Base-by-base conservation (phyloP, 2,329 filamentous ascomycete species). In the Whalleya microplaca region DNA sequence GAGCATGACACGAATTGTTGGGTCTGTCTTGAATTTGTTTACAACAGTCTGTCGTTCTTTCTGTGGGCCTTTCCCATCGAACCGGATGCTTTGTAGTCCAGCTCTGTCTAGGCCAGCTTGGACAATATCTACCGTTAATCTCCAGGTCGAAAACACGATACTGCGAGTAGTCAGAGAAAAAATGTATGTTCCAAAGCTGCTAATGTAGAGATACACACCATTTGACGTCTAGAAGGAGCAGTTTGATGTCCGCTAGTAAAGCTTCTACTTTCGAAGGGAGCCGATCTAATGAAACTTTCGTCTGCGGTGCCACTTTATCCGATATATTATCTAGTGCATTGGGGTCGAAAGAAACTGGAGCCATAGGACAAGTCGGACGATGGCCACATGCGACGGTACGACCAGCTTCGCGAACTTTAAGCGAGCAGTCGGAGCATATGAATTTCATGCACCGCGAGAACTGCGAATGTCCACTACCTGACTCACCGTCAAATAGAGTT, bases 71-170 rank as follows among this genome's bases (percentile, higher is more conserved):
- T 75, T 78, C 1, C 80, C 80, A 53, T 84, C 81, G 45, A 81
- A 79, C 0, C 80, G 74, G 12, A 77, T 64, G 48, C 62, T 70
- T 1, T 32, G 42, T 3, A 84, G 73, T 0, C 48, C 53, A 0
- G 69, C 64, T 16, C 74, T 55, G 0, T 69, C 58, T 0, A 84
- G 66, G 0, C 74, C 77, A 1, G 55, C 59, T 48, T 79, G 70
- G 0, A 83, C 68, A 1, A 82, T 53, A 42, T 82, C 75, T 1
- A 84, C 76, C 0, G 76, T 82, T 10, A 75, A 62, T 16, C 76
- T 74, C 81, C 81, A 84, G 0, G 70, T 77, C 0, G 80, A 82
- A 53, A 84, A 84, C 0, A 84, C 74, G 16, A 83, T 72, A 47
- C 80, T 83, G n/a, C 20, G 1, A 1, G 0, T 9, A 1, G 6